Conservation (phyloP, 2,329 filamentous ascomycete species). For the Verticillium isaacii region DNA sequence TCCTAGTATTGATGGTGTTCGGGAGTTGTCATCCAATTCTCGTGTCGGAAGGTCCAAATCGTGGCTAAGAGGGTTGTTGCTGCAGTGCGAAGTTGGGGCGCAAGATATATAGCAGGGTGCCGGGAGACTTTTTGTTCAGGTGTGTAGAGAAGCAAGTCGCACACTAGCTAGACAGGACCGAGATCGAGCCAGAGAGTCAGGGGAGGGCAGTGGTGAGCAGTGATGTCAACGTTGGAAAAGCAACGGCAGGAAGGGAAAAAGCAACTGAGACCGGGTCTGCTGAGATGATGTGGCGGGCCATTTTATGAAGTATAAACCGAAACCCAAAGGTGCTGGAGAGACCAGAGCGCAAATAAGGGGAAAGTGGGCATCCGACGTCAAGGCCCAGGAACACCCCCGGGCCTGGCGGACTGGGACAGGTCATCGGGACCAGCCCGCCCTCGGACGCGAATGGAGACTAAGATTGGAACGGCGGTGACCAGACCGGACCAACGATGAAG, state of each 20-base stretch:
- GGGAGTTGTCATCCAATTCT: background rate
- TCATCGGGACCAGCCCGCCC: slow-evolving; percentile 10
- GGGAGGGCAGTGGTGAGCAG: slow-evolving; percentile 9
- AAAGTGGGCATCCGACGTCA: slow-evolving; percentile 11
- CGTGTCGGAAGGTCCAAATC: background rate
- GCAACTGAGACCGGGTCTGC: slow-evolving; percentile 7
- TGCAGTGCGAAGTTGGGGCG: background rate
- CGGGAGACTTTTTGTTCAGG: background rate
- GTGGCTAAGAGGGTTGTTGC: background rate
- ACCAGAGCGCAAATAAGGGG: slow-evolving; percentile 13
- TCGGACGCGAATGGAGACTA: slow-evolving; percentile 13
- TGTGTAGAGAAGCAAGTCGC: background rate
- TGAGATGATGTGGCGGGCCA: slow-evolving; percentile 8
- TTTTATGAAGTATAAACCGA: slow-evolving; percentile 10
- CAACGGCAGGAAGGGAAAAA: slow-evolving; percentile 9
- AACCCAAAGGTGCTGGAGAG: slow-evolving; percentile 6
- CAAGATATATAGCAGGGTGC: background rate
- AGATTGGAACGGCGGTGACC: slow-evolving; percentile 18
- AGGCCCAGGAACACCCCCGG: slow-evolving; percentile 13
- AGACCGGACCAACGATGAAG: slow-evolving; percentile 14
- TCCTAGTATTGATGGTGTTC: background rate
- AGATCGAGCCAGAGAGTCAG: background rate
- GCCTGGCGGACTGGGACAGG: slow-evolving; percentile 14
- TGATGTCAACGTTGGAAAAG: slow-evolving; percentile 12
- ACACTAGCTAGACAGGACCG: background rate